Evolutionary conservation across 2,329 filamentous ascomycete genomes (phyloP), one percentile per base, ranked within the genome.

Genomic region (Sporothrix protearum): DNA sequence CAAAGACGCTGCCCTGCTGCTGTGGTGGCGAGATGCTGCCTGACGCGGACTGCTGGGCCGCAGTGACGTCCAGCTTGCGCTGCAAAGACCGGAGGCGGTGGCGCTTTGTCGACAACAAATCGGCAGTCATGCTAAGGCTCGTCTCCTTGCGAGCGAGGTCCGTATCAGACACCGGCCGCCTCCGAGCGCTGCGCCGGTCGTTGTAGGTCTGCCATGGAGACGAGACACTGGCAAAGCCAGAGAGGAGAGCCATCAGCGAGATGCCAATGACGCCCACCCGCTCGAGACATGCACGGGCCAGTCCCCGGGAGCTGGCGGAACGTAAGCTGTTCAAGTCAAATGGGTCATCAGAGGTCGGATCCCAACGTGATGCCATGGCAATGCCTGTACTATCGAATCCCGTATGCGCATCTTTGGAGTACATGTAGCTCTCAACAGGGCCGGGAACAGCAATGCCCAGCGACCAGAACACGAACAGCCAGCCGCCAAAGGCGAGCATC

Each of bases 171-270:
- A 94, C 87, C 3, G 87, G 87, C 39, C 86, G 85, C 68, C 82
- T 83, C 64, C 79, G 79, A 30, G 39, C 12, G 10, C 81, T 78
- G 61, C 87, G 83, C 51, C 86, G 87, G 39, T 89, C 88, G 30
- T 89, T 87, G 80, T 96, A 93, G 0, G 88, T 92, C 77, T 96
- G 91, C 92, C 93, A 97, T 1, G 94, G 89, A 1, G 92, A 91
- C 30, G 92, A 94, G 45, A 96, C 91, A n/a, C 92, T 92, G 6
- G 93, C 93, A 77, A 96, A 97, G 0, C 93, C 93, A 7, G 93
- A 93, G n/a, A 97, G 83, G 16, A 94, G 85, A 19, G 93, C 93
- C 92, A 97, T 96, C 69, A 96, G 82, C 64, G 91, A 90, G 71
- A 96, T 93, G 3, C 93, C 93, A 74, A 96, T 93, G 53, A 97